Base-by-base conservation (phyloP, 306 rosid genomes). In the Vigna trinervia region DNA sequence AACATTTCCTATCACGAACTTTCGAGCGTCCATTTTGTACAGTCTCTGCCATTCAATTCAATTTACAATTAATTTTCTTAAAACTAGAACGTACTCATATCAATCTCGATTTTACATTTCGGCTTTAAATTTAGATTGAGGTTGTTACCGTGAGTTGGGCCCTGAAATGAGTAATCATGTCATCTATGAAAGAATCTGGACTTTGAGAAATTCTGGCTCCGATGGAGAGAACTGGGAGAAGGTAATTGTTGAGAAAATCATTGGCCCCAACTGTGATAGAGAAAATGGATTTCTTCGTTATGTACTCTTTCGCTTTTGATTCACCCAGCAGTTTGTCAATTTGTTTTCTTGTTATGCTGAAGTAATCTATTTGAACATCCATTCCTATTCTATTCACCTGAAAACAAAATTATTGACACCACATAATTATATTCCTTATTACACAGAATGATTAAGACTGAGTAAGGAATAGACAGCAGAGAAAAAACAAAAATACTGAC, bases 351-450 rank as follows among this genome's bases (percentile, higher is more conserved):
- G 99, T 95, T 53, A 81, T 48, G 85, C 84, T 88, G 89, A 83
- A 95, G 77, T 87, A 92, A 81, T 95, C 99, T 67, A 95, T 80
- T 66, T 95, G 99, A 73, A 92, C 15, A 67, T 95, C 97, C 97
- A 95, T 75, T 81, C 99, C 97, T 62, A 95, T 52, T 77, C 97
- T 81, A 77, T 95, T 95, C 59, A 95, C 90, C 98, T 92, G 90
- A 47, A 72, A 26, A 45, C 45, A 20, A 43, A 56, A 63, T 71
- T 43, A 75, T 62, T 69, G 22, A 2, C 73, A 57, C 15, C 15
- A 68, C 58, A 13, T 41, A 51, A 28, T 19, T 5, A 19, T 50
- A 22, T 45, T 26, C 20, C 39, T 71, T 23, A 12, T 10, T 71
- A 13, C 3, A 38, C 20, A 17, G 2, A 69, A 22, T 57, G 30